phyloP scores from a whole-genome alignment of 352 stramenopile genomes.

The Sclerospora graminicola region DNA sequence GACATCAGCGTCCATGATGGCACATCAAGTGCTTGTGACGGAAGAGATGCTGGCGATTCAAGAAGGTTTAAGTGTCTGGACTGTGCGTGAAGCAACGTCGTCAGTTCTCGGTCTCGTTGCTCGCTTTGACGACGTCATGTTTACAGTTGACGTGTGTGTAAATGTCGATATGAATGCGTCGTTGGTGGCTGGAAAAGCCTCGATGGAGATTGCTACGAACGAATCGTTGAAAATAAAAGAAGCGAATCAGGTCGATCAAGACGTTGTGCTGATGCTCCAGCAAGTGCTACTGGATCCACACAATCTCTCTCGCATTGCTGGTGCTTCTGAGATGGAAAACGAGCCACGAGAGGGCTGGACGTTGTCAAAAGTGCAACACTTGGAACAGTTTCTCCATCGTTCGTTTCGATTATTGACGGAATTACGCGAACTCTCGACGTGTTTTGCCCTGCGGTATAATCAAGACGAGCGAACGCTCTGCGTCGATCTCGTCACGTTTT shows the following conservation, averaged over 20 bases:
- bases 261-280: conserved; percentile 40
- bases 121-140: conserved; percentile 38
- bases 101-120: conserved; percentile 31
- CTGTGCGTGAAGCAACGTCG: conserved; percentile 33
- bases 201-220: conserved; percentile 19
- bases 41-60: conserved; percentile 51
- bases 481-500: conserved; percentile 62
- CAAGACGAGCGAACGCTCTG: conserved; percentile 34
- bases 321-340: conserved; percentile 17
- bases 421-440: conserved; percentile 43
- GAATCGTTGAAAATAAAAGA: conserved; percentile 23
- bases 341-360: conserved; percentile 14
- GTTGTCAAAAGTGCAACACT: conserved; percentile 29
- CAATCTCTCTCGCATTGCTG: conserved; percentile 19
- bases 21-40: conserved; percentile 32
- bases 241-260: conserved; percentile 27
- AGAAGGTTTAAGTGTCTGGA: conserved; percentile 40
- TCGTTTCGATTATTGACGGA: conserved; percentile 49
- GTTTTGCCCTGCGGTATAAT: conserved; percentile 39
- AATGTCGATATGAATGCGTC: conserved; percentile 19
- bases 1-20: conserved; percentile 11
- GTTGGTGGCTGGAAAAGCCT: conserved; percentile 3
- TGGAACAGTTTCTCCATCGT: conserved; percentile 42
- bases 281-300: conserved; percentile 37
- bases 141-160: conserved; percentile 32